Conservation (phyloP, 2,329 filamentous ascomycete species). For the Diaporthe ampelina region DNA sequence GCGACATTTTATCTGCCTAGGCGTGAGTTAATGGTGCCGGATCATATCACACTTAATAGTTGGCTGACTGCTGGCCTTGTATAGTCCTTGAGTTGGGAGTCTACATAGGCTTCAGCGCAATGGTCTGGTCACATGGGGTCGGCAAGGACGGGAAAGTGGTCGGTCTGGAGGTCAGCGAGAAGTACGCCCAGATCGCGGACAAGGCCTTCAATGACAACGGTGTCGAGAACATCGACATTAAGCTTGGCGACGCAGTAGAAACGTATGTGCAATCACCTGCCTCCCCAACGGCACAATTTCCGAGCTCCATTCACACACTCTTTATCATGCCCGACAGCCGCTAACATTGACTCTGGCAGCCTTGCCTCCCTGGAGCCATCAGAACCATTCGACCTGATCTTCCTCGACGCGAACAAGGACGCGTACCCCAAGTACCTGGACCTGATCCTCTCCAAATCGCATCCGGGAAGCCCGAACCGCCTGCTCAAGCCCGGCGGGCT, state of each 20-base stretch:
- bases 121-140: constrained; percentile 63
- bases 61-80: not conserved
- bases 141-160: constrained; percentile 59
- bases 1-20: not conserved
- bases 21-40: too few relatives aligned
- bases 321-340: not conserved
- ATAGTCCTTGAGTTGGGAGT: constrained; percentile 64
- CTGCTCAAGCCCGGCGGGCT: constrained; percentile 64
- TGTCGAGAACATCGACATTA: constrained; percentile 61
- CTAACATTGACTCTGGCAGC: constrained; percentile 42
- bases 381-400: constrained; percentile 66
- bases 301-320: not conserved
- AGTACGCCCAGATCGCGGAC: constrained; percentile 59
- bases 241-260: constrained; percentile 61
- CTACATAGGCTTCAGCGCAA: constrained; percentile 63
- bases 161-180: constrained; percentile 59
- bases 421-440: constrained; percentile 64
- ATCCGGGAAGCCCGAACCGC: constrained; percentile 52
- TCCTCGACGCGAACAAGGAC: constrained; percentile 67
- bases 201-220: constrained; percentile 55
- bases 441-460: constrained; percentile 59
- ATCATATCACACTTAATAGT: not conserved
- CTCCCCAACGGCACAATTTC: not conserved
- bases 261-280: constrained; percentile 54
- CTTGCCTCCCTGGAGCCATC: constrained; percentile 51